Percentiles rank a stretch among this genome's conserved stretches.
These are phyloP conservation scores for Hortaea sp. DNA, from an alignment of 2,329 filamentous ascomycete genomes.

Conservation along the genomic window DNA sequence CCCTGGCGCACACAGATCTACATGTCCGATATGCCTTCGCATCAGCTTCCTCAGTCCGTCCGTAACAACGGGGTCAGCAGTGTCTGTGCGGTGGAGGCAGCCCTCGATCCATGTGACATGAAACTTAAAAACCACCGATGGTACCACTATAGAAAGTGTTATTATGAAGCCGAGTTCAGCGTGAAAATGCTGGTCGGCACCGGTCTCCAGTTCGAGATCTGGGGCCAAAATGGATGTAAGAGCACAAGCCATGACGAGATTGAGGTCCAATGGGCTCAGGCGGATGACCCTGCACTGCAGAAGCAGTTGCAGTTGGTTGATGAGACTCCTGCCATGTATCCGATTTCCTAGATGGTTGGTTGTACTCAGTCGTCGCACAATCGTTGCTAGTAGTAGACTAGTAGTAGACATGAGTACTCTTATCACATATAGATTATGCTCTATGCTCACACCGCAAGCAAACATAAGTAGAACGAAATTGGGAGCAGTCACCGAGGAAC, in stretches of 20 bases:
- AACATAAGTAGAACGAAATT: too few relatives aligned
- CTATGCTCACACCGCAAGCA: too few relatives aligned
- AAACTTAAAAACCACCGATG: slow-evolving; percentile 6
- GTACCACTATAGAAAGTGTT: slow-evolving; percentile 4
- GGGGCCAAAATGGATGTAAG: slow-evolving; percentile 3
- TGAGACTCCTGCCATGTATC: too few relatives aligned
- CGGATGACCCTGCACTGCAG: not conserved
- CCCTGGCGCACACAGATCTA: slow-evolving; percentile 5
- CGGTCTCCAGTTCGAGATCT: slow-evolving; percentile 9
- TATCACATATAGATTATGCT: too few relatives aligned
- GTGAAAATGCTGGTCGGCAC: slow-evolving; percentile 4
- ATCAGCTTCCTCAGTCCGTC: slow-evolving; percentile 3
- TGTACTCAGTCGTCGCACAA: too few relatives aligned
- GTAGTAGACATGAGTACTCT: too few relatives aligned
- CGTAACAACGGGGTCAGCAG: slow-evolving; percentile 3
- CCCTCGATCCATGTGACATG: slow-evolving; percentile 7
- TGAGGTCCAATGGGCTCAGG: not conserved
- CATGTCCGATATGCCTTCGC: slow-evolving; percentile 1
- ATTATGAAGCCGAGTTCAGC: slow-evolving; percentile 7
- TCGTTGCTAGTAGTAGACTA: too few relatives aligned
- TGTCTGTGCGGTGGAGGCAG: slow-evolving; percentile 4
- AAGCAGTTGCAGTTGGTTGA: too few relatives aligned
- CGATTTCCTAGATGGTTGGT: too few relatives aligned
- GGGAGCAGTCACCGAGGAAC: too few relatives aligned
- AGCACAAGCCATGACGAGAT: slow-evolving; percentile 6